Evolutionary conservation across 2,329 filamentous ascomycete genomes (phyloP), one percentile per base, ranked within the genome.

Genomic region (Fusarium pseudograminearum): DNA sequence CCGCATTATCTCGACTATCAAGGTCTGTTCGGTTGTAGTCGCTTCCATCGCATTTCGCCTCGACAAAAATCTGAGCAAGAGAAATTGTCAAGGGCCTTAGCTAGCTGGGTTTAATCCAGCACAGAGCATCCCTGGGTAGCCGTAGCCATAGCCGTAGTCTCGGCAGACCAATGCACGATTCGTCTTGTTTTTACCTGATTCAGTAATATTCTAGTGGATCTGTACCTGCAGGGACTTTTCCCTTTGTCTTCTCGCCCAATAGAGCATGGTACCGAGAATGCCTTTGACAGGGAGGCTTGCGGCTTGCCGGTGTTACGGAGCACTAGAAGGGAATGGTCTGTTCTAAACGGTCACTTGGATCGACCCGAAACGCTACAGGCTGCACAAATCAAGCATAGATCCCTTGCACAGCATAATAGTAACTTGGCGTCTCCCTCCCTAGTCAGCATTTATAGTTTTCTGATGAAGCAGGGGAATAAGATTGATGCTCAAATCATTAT

Each of bases 201-300:
- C 7, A 48, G 67, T 34, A 70, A 60, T 51, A 5, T 46, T 63
- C 28, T 45, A 68, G 67, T 65, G 47, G 51, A 70, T 58, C 57
- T 31, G 66, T 67, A 52, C 67, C 67, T 70, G 67, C 67, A 70
- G 67, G 67, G 67, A 54, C 58, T 68, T 55, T 51, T 47, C 15
- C 38, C 8, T 36, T 51, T 45, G 28, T 30, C 4, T 2, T 14
- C 36, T 22, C 51, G 11, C 45, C 63, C 63, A 64, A 71, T 70
- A 30, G 44, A 44, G 67, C 46, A 41, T 65, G 67, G 48, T 68
- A 57, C 67, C 63, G 55, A 71, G 44, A 68, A 65, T 47, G 44
- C 26, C 41, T 61, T 70, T 65, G 54, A 36, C 67, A 58, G 36
- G 67, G 62, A 57, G 34, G 45, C 33, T 22, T 28, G 52, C 26